Base-by-base conservation (phyloP, 169 alveolate species). In the Plasmodium gallinaceum region DNA sequence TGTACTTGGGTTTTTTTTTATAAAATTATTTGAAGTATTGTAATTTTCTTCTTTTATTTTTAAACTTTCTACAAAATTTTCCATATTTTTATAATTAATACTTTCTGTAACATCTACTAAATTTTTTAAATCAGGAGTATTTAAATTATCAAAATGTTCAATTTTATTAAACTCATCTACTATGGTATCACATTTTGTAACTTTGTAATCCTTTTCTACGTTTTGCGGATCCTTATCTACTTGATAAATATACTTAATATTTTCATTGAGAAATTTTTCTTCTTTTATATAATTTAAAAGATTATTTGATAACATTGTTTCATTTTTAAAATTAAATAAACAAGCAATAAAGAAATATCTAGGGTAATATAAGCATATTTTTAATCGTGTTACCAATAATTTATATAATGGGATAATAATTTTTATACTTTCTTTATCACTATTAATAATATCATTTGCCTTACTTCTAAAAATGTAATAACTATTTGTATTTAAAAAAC, bases 311-410 rank as follows among this genome's bases (percentile, higher is more conserved):
- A 68, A 26, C 0, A 16, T 57, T 1, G 83, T 83, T n/a, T 83
- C 83, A 52, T 83, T 66, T 68, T 83, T 83, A 39, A 52, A 83
- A 16, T 24, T 86, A 86, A 71, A 72, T 26, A 86, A 66, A 9
- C 60, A 86, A 18, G 92, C 72, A 62, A 86, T 16, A 70, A 86
- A 86, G 70, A 86, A 86, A 64, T 70, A 86, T 18, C 26, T 32
- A 2, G 92, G 92, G 43, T 86, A 70, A 32, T 86, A 86, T 57
- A 86, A 70, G 43, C 92, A 86, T 24, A 86, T 71, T 45, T 86
- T 86, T 65, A 86, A 86, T 58, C 92, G 22, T 22, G 80, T 72
- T 37, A 72, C 74, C 65, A 86, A 86, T 52, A 86, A 86, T 86
- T 86, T 86, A 71, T 65, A 86, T 48, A 86, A 16, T 2, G 92